These are phyloP conservation scores for Cladorrhinum sp. DNA, from an alignment of 2,329 filamentous ascomycete genomes.

Conservation along the genomic window DNA sequence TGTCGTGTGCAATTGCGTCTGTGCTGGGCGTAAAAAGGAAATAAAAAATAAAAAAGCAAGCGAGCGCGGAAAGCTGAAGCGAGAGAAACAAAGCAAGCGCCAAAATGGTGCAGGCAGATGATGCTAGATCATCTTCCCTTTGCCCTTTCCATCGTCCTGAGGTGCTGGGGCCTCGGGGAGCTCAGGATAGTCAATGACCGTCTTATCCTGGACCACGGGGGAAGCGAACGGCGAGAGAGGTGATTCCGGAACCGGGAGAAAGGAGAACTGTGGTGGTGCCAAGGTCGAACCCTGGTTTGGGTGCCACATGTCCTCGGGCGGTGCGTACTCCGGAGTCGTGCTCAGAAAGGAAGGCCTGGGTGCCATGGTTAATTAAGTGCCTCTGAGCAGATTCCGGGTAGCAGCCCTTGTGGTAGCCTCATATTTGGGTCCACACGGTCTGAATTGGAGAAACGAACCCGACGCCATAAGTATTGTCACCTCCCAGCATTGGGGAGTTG, in stretches of 20 bases:
- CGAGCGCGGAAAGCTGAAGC: constrained; percentile 30
- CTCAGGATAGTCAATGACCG: constrained; percentile 34
- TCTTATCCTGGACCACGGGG: constrained; percentile 38
- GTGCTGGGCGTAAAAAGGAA: constrained; percentile 29
- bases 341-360: constrained; percentile 47
- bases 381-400: constrained; percentile 36
- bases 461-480: constrained; percentile 47
- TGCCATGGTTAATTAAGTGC: constrained; percentile 53
- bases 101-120: constrained; percentile 24
- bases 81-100: constrained; percentile 22
- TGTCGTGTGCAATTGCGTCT: constrained; percentile 37
- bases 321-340: constrained; percentile 44
- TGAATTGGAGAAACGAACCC: constrained; percentile 64
- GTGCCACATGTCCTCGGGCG: constrained; percentile 41
- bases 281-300: constrained; percentile 37
- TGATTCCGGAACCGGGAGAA: constrained; percentile 47
- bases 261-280: constrained; percentile 43
- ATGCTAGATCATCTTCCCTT: constrained; percentile 21
- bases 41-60: constrained; percentile 21
- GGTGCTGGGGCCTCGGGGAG: constrained; percentile 35
- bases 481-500: constrained; percentile 47
- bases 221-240: constrained; percentile 37
- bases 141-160: constrained; percentile 37
- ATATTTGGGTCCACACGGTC: constrained; percentile 57
- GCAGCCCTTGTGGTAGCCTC: constrained; percentile 39